These are phyloP conservation scores for Epichloe gansuensis DNA, from an alignment of 2,329 filamentous ascomycete species.

Conservation along the genomic window DNA sequence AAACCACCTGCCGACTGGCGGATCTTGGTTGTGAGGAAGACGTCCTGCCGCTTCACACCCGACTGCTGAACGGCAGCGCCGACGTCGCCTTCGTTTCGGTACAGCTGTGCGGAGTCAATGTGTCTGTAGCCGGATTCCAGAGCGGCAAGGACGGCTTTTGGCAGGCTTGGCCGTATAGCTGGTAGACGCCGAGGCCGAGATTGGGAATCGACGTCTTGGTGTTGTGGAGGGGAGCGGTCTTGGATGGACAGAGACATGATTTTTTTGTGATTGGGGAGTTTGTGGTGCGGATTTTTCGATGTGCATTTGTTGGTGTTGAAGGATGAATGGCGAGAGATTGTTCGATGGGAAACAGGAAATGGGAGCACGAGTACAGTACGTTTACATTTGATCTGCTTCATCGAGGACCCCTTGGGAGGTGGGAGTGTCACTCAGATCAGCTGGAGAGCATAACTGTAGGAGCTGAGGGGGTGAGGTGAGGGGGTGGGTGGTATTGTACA, in stretches of 20 bases:
- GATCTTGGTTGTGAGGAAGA: conserved; percentile 65
- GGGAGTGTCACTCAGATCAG: neutral
- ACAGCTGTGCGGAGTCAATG: conserved; percentile 51
- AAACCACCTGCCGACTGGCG: conserved; percentile 29
- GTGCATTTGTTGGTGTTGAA: too few species aligned
- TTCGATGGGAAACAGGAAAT: too few species aligned
- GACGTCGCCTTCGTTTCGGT: conserved; percentile 57
- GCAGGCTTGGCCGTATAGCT: conserved; percentile 41
- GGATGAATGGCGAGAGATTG: too few species aligned
- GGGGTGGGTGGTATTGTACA: too few species aligned
- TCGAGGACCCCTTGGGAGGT: neutral
- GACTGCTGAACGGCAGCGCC: conserved; percentile 49
- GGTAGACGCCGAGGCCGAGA: conserved; percentile 63
- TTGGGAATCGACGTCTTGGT: conserved; percentile 38
- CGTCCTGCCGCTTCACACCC: conserved; percentile 40
- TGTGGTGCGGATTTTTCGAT: neutral
- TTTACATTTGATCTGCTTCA: neutral
- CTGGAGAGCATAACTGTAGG: neutral
- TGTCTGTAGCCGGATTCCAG: conserved; percentile 48
- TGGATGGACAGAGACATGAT: conserved; percentile 7
- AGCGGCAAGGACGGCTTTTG: conserved; percentile 45
- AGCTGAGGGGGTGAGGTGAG: neutral
- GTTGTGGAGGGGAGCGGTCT: conserved; percentile 13
- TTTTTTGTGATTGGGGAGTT: neutral
- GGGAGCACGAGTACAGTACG: too few species aligned